phyloP scores from a whole-genome alignment of 169 alveolate species.

The Plasmodium ovale region DNA sequence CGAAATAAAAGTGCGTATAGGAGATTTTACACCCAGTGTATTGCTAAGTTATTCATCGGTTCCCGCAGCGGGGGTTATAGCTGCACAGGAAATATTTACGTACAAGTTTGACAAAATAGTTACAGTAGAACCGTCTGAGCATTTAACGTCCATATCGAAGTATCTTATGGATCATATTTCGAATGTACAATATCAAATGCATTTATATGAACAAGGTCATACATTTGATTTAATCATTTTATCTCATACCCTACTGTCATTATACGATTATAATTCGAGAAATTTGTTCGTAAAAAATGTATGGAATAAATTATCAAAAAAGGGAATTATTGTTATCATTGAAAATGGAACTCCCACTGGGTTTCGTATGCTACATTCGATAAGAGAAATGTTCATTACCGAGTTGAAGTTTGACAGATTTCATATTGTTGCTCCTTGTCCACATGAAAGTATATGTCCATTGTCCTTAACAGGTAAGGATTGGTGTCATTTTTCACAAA shows the following conservation, averaged over 20 bases:
- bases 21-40: constrained; percentile 61
- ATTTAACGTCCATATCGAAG: constrained; percentile 79
- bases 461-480: constrained; percentile 91
- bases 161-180: constrained; percentile 74
- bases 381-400: constrained; percentile 89
- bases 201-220: constrained; percentile 77
- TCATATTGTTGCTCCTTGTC: constrained; percentile 91
- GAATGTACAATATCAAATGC: constrained; percentile 77
- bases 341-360: constrained; percentile 94
- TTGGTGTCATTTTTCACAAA: constrained; percentile 92
- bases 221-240: constrained; percentile 78
- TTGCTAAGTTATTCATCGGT: neutral
- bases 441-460: constrained; percentile 93
- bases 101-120: constrained; percentile 49
- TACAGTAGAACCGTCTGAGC: constrained; percentile 81
- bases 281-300: constrained; percentile 80
- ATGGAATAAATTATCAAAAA: constrained; percentile 78
- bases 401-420: constrained; percentile 84
- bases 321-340: constrained; percentile 81
- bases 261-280: constrained; percentile 72
- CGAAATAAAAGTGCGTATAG: constrained; percentile 79
- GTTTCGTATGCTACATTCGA: constrained; percentile 89
- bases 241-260: constrained; percentile 73
- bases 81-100: constrained; percentile 71
- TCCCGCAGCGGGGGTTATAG: constrained; percentile 70